A percentile compares a stretch with the other conserved stretches of the same genome.
Conservation (phyloP, 2,329 filamentous ascomycete species). For the Dothistroma pini region DNA sequence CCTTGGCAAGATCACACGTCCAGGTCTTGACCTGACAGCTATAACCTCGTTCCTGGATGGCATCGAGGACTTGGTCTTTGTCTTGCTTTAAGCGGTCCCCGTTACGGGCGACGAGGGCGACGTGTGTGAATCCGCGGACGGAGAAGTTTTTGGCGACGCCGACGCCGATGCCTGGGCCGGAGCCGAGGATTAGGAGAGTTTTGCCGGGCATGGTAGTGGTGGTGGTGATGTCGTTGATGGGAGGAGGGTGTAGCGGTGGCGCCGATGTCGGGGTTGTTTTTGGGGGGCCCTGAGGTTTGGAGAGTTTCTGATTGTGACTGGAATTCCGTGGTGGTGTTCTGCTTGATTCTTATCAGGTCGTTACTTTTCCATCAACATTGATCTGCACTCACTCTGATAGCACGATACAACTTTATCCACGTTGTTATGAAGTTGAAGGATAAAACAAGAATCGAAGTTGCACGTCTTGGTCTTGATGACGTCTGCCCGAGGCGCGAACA, state of each 20-base stretch:
- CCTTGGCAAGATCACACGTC: slow-evolving; percentile 44
- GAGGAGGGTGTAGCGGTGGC: background rate
- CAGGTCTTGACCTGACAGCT: slow-evolving; percentile 44
- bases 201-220: slow-evolving; percentile 3
- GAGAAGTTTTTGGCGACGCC: slow-evolving; percentile 42
- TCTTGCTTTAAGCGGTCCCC: slow-evolving; percentile 38
- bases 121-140: slow-evolving; percentile 43
- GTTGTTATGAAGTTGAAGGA: background rate
- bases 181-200: slow-evolving; percentile 41
- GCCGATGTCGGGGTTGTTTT: background rate
- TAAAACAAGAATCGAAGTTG: background rate
- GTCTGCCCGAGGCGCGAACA: background rate
- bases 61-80: slow-evolving; percentile 29
- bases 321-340: background rate
- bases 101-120: slow-evolving; percentile 49
- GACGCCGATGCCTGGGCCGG: slow-evolving; percentile 49
- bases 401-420: too few relatives aligned
- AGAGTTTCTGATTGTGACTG: too few relatives aligned
- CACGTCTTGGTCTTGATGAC: background rate
- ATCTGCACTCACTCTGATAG: background rate
- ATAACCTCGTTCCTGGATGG: slow-evolving; percentile 32
- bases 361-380: background rate
- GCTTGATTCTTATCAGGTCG: background rate
- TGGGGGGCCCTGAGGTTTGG: too few relatives aligned
- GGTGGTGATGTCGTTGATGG: background rate